Evolutionary conservation across 202 grass and related monocot genomes (phyloP).

Genomic region (Elaeis oleifera): DNA sequence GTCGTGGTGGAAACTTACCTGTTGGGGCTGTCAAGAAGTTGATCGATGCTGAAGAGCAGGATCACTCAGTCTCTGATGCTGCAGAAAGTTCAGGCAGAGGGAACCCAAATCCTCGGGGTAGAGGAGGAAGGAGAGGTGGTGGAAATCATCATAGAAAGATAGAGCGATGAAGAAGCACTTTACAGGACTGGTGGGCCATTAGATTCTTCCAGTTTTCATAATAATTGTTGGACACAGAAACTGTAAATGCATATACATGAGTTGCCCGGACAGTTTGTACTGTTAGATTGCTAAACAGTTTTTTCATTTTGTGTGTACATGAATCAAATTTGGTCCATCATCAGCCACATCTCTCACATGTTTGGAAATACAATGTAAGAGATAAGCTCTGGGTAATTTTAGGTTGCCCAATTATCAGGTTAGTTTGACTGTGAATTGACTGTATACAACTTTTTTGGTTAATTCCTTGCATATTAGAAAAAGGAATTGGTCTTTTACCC

Average conservation of each 20-base stretch:
- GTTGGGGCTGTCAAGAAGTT: slow-evolving; percentile 49
- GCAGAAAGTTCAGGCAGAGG: slow-evolving; percentile 34
- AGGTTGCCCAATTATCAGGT: too few relatives aligned
- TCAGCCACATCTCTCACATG: too few relatives aligned
- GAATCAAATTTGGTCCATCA: too few relatives aligned
- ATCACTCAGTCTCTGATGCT: slow-evolving; percentile 9
- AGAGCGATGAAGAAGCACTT: slow-evolving; percentile 91
- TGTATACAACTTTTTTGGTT: too few relatives aligned
- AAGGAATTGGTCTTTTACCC: too few relatives aligned
- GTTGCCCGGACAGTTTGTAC: too few relatives aligned
- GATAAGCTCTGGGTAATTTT: too few relatives aligned
- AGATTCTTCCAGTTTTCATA: slow-evolving; percentile 13
- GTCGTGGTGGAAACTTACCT: neutral
- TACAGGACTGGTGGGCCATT: slow-evolving; percentile 54
- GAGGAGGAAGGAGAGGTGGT: slow-evolving; percentile 55
- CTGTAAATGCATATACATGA: neutral
- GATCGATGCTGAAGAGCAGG: slow-evolving; percentile 34
- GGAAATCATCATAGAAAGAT: slow-evolving; percentile 66
- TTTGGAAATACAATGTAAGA: too few relatives aligned
- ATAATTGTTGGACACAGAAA: neutral
- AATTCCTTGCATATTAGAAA: too few relatives aligned
- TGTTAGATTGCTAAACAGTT: too few relatives aligned
- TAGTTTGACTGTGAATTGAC: too few relatives aligned
- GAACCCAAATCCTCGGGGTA: slow-evolving; percentile 30
- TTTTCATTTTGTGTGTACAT: too few relatives aligned